Evolutionary conservation across 805 yeast genomes (phyloP).

Genomic region (Lipomyces mesembrius): DNA sequence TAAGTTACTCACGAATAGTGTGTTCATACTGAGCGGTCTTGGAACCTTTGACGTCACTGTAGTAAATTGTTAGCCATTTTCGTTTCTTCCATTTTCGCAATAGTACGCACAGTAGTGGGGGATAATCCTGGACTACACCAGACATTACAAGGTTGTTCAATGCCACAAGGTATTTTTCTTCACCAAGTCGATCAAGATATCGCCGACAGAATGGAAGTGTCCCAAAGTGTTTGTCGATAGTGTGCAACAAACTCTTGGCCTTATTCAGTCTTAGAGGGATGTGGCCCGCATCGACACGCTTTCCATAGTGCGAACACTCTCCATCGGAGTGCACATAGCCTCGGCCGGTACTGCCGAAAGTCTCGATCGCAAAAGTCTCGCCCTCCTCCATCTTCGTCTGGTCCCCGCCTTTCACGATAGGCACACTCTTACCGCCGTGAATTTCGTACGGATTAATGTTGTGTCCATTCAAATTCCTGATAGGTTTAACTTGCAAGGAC

Average conservation of each 20-base stretch:
- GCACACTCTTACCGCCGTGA: slow-evolving; percentile 96
- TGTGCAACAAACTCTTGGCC: slow-evolving; percentile 69
- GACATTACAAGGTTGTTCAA: slow-evolving; percentile 79
- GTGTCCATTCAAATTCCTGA: slow-evolving; percentile 93
- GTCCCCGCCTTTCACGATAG: slow-evolving; percentile 92
- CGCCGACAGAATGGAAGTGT: slow-evolving; percentile 97
- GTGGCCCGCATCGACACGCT: slow-evolving; percentile 54
- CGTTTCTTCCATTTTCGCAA: background rate
- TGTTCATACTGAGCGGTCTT: slow-evolving; percentile 98
- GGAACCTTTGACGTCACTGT: slow-evolving; percentile 69
- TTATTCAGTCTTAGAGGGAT: slow-evolving; percentile 63
- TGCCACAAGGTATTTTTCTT: slow-evolving; percentile 87
- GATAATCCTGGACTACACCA: slow-evolving; percentile 91
- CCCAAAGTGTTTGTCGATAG: slow-evolving; percentile 83
- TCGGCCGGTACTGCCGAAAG: slow-evolving; percentile 95
- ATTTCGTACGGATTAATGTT: slow-evolving; percentile 81
- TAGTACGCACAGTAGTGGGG: slow-evolving; percentile 64
- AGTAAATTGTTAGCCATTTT: background rate
- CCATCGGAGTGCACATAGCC: slow-evolving; percentile 88
- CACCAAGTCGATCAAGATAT: slow-evolving; percentile 87
- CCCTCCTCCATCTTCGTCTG: slow-evolving; percentile 99
- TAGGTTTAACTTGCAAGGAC: slow-evolving; percentile 80
- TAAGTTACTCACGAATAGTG: slow-evolving; percentile 51
- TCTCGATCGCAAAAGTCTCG: slow-evolving; percentile 96
- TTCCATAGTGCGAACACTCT: slow-evolving; percentile 92